Percentiles rank a stretch among this genome's conserved stretches.
phyloP scores from a whole-genome alignment of 352 stramenopile species.

The Phytopythium mirpurense region DNA sequence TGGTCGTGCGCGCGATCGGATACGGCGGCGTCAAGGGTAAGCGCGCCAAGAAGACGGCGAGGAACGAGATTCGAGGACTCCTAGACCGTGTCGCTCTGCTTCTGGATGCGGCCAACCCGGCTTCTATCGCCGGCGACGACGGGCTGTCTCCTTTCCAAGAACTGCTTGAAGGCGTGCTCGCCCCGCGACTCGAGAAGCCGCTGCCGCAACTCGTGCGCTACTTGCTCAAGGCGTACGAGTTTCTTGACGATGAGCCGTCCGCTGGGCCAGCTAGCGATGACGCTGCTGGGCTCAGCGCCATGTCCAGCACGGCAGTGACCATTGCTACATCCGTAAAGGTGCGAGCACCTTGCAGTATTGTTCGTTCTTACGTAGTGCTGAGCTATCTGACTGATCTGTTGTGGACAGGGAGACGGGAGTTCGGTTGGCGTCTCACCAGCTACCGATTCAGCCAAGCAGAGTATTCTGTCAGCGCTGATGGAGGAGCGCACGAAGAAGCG shows the following conservation, averaged over 20 bases:
- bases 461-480: conserved; percentile 60
- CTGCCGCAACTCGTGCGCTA: conserved; percentile 45
- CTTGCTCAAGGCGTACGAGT: conserved; percentile 51
- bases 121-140: conserved; percentile 55
- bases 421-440: conserved; percentile 2
- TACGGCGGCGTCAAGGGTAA: conserved; percentile 26
- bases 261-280: background rate
- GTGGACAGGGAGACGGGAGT: background rate
- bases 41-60: conserved; percentile 29
- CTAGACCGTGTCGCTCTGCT: conserved; percentile 72
- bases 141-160: conserved; percentile 69
- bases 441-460: conserved; percentile 17
- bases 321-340: background rate
- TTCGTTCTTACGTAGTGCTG: background rate
- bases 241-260: conserved; percentile 32
- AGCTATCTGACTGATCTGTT: background rate
- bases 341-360: background rate
- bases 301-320: background rate
- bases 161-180: conserved; percentile 52
- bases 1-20: conserved; percentile 45
- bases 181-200: conserved; percentile 28
- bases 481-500: conserved; percentile 53
- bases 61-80: conserved; percentile 61
- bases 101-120: conserved; percentile 61
- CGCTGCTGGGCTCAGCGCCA: background rate